Conservation (phyloP, 805 yeast species). For the Metahyphopichia silvanorum region DNA sequence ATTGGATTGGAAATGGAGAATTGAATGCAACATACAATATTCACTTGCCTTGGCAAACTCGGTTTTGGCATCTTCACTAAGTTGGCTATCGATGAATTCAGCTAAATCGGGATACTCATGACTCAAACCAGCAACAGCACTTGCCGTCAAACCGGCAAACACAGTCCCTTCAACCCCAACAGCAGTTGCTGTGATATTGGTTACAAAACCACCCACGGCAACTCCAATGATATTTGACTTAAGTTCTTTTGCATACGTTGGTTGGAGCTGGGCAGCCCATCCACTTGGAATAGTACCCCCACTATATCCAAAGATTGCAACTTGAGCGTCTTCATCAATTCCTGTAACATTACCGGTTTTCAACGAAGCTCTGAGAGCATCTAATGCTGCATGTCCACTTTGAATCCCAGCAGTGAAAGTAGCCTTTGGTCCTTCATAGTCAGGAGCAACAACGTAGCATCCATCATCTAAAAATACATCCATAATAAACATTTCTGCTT, state of each 20-base stretch:
- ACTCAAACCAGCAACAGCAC: slow-evolving; percentile 26
- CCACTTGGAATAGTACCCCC: slow-evolving; percentile 27
- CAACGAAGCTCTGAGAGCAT: slow-evolving; percentile 15
- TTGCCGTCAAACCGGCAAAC: slow-evolving; percentile 28
- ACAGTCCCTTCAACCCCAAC: slow-evolving; percentile 19
- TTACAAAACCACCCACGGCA: slow-evolving; percentile 34
- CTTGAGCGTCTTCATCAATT: slow-evolving; percentile 10
- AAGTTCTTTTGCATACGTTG: slow-evolving; percentile 20
- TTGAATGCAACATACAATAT: background rate
- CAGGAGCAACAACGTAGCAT: slow-evolving; percentile 16
- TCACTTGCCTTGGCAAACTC: background rate
- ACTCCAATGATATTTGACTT: slow-evolving; percentile 18
- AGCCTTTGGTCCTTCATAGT: slow-evolving; percentile 17
- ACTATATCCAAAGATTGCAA: slow-evolving; percentile 23
- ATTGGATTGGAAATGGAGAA: slow-evolving; percentile 5
- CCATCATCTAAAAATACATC: slow-evolving; percentile 14
- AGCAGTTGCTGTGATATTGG: slow-evolving; percentile 27
- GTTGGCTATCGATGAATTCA: background rate
- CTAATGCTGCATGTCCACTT: slow-evolving; percentile 16
- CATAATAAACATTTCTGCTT: slow-evolving; percentile 12
- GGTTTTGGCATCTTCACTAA: background rate
- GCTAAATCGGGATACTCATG: slow-evolving; percentile 27
- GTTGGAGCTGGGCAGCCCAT: slow-evolving; percentile 25
- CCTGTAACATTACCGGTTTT: slow-evolving; percentile 11
- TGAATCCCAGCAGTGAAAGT: slow-evolving; percentile 16